A percentile compares a stretch with the other conserved stretches of the same genome.
Evolutionary conservation across 2,329 filamentous ascomycete genomes (phyloP).

Genomic region (Botrytis porri): DNA sequence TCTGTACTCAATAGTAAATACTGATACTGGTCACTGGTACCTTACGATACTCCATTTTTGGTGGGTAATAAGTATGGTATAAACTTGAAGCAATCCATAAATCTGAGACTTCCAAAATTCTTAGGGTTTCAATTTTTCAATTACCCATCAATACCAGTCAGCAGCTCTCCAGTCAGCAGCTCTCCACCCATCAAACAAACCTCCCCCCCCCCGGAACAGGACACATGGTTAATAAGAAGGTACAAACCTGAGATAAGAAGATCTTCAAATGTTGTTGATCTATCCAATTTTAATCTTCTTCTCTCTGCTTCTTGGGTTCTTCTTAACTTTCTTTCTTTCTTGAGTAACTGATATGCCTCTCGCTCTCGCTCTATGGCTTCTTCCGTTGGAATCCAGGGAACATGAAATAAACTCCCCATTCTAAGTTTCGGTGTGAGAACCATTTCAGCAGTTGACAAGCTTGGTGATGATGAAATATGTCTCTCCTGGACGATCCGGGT

Average conservation of each 20-base stretch:
- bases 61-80: background rate
- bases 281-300: conserved; percentile 2
- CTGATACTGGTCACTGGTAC: background rate
- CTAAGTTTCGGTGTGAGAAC: conserved; percentile 3
- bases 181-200: background rate
- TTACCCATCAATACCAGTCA: background rate
- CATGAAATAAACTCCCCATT: background rate
- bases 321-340: background rate
- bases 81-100: background rate
- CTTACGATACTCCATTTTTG: background rate
- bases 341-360: background rate
- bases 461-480: conserved; percentile 7
- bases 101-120: background rate
- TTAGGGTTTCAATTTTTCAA: background rate
- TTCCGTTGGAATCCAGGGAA: background rate
- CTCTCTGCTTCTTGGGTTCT: background rate
- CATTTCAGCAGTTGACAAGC: background rate
- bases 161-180: background rate
- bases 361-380: background rate
- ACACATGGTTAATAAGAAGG: background rate
- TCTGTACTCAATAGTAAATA: no score
- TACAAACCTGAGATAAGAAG: background rate
- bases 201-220: background rate
- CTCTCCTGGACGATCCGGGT: background rate
- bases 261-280: background rate